Evolutionary conservation across 495 filamentous ascomycete genomes (phyloP).

Genomic region (Hyaloscypha finlandica): DNA sequence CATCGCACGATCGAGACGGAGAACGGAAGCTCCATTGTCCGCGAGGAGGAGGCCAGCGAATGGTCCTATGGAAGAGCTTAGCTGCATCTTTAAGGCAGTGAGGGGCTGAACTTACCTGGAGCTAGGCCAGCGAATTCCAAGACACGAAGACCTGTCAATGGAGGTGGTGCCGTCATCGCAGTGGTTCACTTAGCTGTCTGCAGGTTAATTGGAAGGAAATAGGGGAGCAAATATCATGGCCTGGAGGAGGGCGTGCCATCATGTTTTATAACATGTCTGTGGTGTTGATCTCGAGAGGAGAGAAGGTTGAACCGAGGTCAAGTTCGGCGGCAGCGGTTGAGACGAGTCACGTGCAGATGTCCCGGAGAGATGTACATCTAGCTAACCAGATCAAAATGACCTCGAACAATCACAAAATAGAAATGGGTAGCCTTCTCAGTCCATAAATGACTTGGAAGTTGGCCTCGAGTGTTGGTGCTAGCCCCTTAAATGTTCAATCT

Average conservation of each 20-base stretch:
- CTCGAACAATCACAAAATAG: not conserved
- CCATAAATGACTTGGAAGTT: too few species aligned
- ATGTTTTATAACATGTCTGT: not conserved
- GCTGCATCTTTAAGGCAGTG: conserved; percentile 5
- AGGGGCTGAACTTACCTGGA: conserved; percentile 59
- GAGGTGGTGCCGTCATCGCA: conserved; percentile 44
- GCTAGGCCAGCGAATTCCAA: conserved; percentile 90
- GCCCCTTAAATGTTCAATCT: too few species aligned
- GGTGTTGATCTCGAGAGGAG: not conserved
- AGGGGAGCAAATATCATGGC: not conserved
- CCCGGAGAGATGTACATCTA: not conserved
- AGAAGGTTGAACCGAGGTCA: conserved; percentile 3
- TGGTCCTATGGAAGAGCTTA: conserved; percentile 57
- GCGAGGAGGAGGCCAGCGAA: conserved; percentile 88
- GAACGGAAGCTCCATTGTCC: conserved; percentile 83
- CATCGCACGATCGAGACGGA: conserved; percentile 76
- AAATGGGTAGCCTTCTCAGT: too few species aligned
- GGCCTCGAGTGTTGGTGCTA: too few species aligned
- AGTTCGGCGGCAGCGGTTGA: not conserved
- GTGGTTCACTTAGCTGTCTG: not conserved
- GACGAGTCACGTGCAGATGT: not conserved
- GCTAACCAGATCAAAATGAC: not conserved
- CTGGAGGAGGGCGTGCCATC: not conserved
- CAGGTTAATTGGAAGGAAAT: not conserved
- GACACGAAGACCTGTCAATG: conserved; percentile 75